These are phyloP conservation scores for Amaranthus palmeri DNA, from an alignment of 148 eudicot species.

Conservation along the genomic window DNA sequence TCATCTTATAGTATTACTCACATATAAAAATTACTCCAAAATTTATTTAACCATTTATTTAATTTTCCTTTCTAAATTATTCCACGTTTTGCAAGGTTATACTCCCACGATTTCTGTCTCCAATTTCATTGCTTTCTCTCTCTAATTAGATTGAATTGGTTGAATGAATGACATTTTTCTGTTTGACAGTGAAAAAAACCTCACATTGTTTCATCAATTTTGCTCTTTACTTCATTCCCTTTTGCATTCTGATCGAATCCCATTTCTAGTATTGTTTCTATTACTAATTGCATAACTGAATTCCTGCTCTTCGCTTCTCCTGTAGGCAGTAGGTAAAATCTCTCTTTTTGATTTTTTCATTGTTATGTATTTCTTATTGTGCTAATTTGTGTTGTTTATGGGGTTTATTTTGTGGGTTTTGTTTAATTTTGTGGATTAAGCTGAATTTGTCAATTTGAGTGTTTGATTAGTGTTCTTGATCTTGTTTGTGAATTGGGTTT, in stretches of 20 bases:
- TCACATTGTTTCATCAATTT: not conserved
- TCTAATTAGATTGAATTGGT: not conserved
- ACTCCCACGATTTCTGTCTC: no score
- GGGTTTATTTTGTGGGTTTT: constrained; percentile 9
- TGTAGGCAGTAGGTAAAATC: constrained; percentile 3
- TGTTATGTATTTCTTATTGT: not conserved
- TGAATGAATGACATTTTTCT: not conserved
- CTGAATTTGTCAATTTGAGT: constrained; percentile 6
- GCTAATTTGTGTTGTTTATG: not conserved
- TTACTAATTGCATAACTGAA: not conserved
- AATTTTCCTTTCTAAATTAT: no score
- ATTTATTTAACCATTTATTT: no score
- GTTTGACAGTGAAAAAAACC: not conserved
- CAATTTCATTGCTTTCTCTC: not conserved
- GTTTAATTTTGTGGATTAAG: constrained; percentile 8
- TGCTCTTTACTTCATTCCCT: constrained; percentile 9
- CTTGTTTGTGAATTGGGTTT: no score
- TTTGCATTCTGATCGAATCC: not conserved
- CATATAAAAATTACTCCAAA: no score
- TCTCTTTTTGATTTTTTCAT: not conserved
- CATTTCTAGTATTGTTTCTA: no score
- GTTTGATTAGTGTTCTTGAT: not conserved
- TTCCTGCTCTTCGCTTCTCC: constrained; percentile 8
- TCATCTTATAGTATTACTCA: no score
- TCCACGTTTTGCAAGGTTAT: no score